Evolutionary conservation across 1,284 basidiomycete species (phyloP).

Genomic region (Boletellus sp.): DNA sequence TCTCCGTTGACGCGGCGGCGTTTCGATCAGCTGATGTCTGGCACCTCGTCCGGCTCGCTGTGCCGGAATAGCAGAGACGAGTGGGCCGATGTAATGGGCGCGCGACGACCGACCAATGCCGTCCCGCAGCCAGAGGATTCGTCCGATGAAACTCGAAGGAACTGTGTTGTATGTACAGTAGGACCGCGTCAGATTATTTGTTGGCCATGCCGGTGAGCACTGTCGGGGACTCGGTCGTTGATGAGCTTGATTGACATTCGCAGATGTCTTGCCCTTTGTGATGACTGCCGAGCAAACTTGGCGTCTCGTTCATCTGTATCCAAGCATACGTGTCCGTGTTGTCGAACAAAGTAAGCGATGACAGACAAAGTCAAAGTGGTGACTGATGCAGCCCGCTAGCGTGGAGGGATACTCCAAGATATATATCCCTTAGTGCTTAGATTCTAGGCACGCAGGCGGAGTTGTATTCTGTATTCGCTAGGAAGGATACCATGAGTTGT

Average conservation of each 20-base stretch:
- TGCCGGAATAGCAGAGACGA: conserved; percentile 16
- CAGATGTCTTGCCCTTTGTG: conserved; percentile 70
- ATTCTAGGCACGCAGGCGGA: too few relatives aligned
- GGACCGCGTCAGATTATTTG: conserved; percentile 69
- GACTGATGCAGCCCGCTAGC: conserved; percentile 35
- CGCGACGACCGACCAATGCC: conserved; percentile 17
- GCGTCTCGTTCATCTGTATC: conserved; percentile 58
- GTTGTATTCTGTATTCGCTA: conserved; percentile 10
- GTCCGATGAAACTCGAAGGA: conserved; percentile 38
- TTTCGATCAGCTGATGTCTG: conserved; percentile 37
- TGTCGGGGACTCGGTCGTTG: not conserved
- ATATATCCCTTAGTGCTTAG: conserved; percentile 49
- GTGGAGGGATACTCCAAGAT: conserved; percentile 74
- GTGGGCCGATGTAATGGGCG: conserved; percentile 24
- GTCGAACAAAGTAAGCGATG: conserved; percentile 55
- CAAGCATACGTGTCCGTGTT: conserved; percentile 73
- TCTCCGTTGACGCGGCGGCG: conserved; percentile 47
- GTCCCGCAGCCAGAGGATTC: conserved; percentile 19
- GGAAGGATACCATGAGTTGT: conserved; percentile 12
- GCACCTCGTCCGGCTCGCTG: conserved; percentile 2
- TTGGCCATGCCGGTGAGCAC: conserved; percentile 71
- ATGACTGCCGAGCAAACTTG: conserved; percentile 66
- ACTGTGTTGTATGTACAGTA: conserved; percentile 72
- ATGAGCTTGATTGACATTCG: conserved; percentile 7
- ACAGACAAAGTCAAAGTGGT: not conserved